Conservation (phyloP, 2,329 filamentous ascomycete genomes). For the Bertia moriformis region DNA sequence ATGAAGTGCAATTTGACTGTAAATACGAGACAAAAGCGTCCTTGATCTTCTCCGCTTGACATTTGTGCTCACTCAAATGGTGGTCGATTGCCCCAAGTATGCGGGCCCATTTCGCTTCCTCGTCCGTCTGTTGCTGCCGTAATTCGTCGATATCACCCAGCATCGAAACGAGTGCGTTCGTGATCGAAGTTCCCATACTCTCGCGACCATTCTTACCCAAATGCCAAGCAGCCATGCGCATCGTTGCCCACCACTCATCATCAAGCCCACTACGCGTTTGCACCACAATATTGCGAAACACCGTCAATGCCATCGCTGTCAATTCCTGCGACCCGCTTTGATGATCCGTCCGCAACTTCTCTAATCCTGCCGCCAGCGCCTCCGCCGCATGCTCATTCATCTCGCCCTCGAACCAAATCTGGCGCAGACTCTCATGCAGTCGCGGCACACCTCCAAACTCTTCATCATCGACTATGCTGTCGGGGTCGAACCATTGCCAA, state of each 20-base stretch:
- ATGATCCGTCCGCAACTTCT: conserved; percentile 35
- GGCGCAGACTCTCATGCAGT: conserved; percentile 37
- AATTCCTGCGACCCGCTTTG: conserved; percentile 44
- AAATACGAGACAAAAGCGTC: conserved; percentile 7
- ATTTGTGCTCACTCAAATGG: conserved; percentile 7
- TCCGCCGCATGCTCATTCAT: conserved; percentile 27
- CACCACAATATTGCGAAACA: conserved; percentile 29
- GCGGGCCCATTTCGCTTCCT: conserved; percentile 8
- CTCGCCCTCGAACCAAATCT: conserved; percentile 43
- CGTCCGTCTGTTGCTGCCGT: conserved; percentile 8
- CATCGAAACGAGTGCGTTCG: conserved; percentile 28
- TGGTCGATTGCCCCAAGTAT: conserved; percentile 11
- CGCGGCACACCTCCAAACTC: conserved; percentile 37
- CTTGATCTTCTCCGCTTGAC: neutral
- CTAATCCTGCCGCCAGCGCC: conserved; percentile 28
- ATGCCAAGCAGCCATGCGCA: conserved; percentile 45
- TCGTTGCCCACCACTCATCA: conserved; percentile 35
- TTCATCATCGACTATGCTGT: conserved; percentile 27
- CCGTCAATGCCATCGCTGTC: conserved; percentile 32
- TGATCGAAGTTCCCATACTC: conserved; percentile 48
- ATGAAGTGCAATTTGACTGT: conserved; percentile 12
- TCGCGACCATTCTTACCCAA: conserved; percentile 51
- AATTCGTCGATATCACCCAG: conserved; percentile 22
- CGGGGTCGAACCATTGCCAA: conserved; percentile 41
- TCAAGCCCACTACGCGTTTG: conserved; percentile 12